A percentile compares a stretch with the other conserved stretches of the same genome.
Conservation (phyloP, 2,329 filamentous ascomycete species). For the Aspergillus phoenicis region DNA sequence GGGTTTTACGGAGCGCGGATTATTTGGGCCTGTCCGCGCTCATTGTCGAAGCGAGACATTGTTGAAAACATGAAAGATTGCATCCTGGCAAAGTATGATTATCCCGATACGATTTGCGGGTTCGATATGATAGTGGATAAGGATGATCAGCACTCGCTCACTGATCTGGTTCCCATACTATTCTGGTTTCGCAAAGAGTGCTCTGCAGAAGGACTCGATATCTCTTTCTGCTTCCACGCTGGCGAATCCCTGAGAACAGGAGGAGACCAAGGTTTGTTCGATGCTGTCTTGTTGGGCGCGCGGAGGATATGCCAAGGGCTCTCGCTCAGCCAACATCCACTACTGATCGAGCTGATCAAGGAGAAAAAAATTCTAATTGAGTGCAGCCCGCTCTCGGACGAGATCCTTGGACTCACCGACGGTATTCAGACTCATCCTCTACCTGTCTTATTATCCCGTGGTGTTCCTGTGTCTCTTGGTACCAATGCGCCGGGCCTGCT, state of each 20-base stretch:
- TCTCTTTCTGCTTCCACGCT: slow-evolving; percentile 96
- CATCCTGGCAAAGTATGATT: slow-evolving; percentile 76
- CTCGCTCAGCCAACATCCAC: slow-evolving; percentile 86
- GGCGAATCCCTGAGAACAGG: slow-evolving; percentile 85
- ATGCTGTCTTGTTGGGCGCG: slow-evolving; percentile 83
- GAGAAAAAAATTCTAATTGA: slow-evolving; percentile 87
- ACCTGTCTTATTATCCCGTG: slow-evolving; percentile 79
- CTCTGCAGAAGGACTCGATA: slow-evolving; percentile 71
- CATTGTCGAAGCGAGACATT: slow-evolving; percentile 64
- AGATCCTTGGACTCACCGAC: slow-evolving; percentile 76
- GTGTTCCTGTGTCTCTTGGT: slow-evolving; percentile 79
- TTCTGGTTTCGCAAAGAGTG: slow-evolving; percentile 95
- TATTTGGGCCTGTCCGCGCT: slow-evolving; percentile 80
- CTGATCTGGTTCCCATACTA: slow-evolving; percentile 76
- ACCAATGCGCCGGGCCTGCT: slow-evolving; percentile 92
- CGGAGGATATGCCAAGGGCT: slow-evolving; percentile 88
- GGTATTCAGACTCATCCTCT: slow-evolving; percentile 78
- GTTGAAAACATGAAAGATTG: slow-evolving; percentile 84
- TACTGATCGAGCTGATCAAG: slow-evolving; percentile 85
- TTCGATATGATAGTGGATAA: slow-evolving; percentile 92
- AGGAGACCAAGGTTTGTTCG: slow-evolving; percentile 82
- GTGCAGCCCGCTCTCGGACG: slow-evolving; percentile 88
- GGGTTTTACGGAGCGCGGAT: slow-evolving; percentile 82
- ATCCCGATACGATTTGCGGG: slow-evolving; percentile 78
- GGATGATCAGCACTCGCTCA: slow-evolving; percentile 73